Evolutionary conservation across 768 basidiomycete genomes (phyloP).

Genomic region (Lactifluus pinguis): DNA sequence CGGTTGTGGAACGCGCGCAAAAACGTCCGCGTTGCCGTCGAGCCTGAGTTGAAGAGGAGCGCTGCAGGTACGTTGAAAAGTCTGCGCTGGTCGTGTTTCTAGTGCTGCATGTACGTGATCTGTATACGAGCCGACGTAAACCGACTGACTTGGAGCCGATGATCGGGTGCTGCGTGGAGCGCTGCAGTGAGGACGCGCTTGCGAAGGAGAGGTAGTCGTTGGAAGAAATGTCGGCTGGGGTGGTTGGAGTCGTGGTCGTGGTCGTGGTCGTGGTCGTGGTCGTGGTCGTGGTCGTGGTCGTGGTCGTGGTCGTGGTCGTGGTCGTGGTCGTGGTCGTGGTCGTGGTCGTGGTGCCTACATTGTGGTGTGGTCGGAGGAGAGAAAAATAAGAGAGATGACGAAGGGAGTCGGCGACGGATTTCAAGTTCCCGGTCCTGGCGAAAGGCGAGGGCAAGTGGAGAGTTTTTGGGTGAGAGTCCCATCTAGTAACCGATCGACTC

Average conservation of each 20-base stretch:
- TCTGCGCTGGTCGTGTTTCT: conserved; percentile 55
- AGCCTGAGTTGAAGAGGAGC: conserved; percentile 86
- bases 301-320: too few relatives aligned
- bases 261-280: too few relatives aligned
- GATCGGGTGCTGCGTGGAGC: conserved; percentile 42
- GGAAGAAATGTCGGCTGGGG: conserved; percentile 19
- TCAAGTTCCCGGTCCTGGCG: conserved; percentile 55
- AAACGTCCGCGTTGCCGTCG: conserved; percentile 88
- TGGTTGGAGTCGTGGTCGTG: too few relatives aligned
- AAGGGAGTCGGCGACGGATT: conserved; percentile 61
- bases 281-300: too few relatives aligned
- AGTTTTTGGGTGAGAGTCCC: conserved; percentile 32
- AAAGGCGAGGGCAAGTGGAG: conserved; percentile 43
- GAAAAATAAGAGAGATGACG: conserved; percentile 26
- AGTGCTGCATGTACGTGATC: conserved; percentile 58
- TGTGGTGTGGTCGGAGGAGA: background rate
- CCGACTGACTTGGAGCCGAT: conserved; percentile 88
- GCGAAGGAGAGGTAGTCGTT: conserved; percentile 51
- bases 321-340: too few relatives aligned
- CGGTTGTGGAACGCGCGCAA: conserved; percentile 67
- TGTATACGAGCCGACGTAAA: conserved; percentile 77
- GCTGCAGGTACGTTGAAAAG: conserved; percentile 59
- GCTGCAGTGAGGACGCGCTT: conserved; percentile 47
- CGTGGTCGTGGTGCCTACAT: too few relatives aligned
- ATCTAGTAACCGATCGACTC: too few relatives aligned